Conservation (phyloP, 257 asterid genomes). For the Cruciata laevipes region DNA sequence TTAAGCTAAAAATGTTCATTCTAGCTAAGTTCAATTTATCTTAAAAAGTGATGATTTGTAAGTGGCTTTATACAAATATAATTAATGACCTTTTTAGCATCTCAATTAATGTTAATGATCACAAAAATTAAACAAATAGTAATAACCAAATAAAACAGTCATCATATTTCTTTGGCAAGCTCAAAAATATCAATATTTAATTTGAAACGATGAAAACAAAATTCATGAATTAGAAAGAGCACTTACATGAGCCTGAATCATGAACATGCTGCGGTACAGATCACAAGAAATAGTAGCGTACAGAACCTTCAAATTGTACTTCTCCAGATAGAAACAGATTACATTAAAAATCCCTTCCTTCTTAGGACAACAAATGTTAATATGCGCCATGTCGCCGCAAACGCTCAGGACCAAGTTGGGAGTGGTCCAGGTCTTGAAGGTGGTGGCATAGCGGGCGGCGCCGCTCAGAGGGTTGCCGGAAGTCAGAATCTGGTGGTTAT, state of each 20-base stretch:
- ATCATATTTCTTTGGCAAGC: no score
- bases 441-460: conserved; percentile 13
- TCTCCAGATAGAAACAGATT: conserved; percentile 31
- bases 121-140: no score
- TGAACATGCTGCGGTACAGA: conserved; percentile 24
- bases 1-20: no score
- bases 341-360: conserved; percentile 18
- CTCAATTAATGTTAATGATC: no score
- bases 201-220: no score
- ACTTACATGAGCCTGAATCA: conserved; percentile 18
- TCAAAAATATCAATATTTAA: no score
- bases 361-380: conserved; percentile 30
- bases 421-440: conserved; percentile 27
- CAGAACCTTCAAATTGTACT: conserved; percentile 27
- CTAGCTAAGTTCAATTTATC: no score
- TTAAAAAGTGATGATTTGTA: no score
- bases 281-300: conserved; percentile 31
- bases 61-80: no score
- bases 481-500: background rate
- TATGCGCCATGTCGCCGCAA: conserved; percentile 23
- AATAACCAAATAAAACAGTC: no score
- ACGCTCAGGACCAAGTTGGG: conserved; percentile 28
- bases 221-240: background rate
- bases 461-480: conserved; percentile 13
- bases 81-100: no score